A percentile compares a stretch with the other conserved stretches of the same genome.
These are phyloP conservation scores for Mimosa bimucronata DNA, from an alignment of 306 rosid genomes.

Conservation along the genomic window DNA sequence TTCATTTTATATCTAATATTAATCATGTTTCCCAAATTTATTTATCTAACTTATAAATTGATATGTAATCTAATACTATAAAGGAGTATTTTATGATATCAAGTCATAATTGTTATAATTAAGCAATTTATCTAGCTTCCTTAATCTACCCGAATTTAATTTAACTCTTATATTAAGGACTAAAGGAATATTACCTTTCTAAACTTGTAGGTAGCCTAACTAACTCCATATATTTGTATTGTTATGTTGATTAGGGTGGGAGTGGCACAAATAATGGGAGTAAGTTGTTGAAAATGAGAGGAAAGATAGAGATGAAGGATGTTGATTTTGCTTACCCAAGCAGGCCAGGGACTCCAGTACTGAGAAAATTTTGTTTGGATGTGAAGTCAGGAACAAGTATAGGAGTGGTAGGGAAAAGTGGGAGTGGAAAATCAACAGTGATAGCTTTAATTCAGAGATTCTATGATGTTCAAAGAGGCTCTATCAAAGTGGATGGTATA, in stretches of 20 bases:
- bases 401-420: conserved; percentile 90
- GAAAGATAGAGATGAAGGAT: conserved; percentile 77
- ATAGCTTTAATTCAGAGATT: conserved; percentile 78
- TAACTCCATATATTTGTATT: background rate
- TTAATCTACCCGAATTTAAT: too few relatives aligned
- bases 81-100: too few relatives aligned
- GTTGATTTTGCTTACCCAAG: conserved; percentile 85
- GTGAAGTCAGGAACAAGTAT: conserved; percentile 82
- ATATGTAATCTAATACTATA: too few relatives aligned
- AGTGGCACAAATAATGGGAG: conserved; percentile 37
- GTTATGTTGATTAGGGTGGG: conserved; percentile 44
- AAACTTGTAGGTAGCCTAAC: background rate
- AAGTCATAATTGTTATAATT: too few relatives aligned
- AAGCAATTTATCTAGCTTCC: too few relatives aligned
- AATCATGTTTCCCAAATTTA: too few relatives aligned
- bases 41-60: too few relatives aligned
- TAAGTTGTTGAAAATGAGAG: conserved; percentile 59
- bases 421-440: conserved; percentile 97
- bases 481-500: conserved; percentile 72
- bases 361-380: conserved; percentile 76
- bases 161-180: too few relatives aligned
- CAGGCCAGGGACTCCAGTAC: conserved; percentile 60
- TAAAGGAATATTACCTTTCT: background rate
- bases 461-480: conserved; percentile 79
- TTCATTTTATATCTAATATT: too few relatives aligned